Evolutionary conservation across 805 yeast genomes (phyloP).

Genomic region (Wickerhamomyces bisporus): DNA sequence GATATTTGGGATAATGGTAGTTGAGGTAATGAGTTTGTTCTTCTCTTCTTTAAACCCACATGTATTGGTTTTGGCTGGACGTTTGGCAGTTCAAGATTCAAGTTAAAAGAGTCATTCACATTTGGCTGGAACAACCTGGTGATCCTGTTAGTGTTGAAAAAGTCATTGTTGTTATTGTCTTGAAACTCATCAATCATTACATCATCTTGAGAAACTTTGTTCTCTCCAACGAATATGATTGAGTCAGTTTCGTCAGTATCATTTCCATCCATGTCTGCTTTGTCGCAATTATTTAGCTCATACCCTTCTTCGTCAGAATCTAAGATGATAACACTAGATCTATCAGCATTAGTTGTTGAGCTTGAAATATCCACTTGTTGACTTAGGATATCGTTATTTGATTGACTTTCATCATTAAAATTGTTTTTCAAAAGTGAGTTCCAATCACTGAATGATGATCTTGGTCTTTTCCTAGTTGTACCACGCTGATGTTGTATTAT

Average conservation of each 20-base stretch:
- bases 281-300: conserved; percentile 19
- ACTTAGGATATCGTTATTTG: not conserved
- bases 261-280: conserved; percentile 1
- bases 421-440: conserved; percentile 19
- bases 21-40: conserved; percentile 53
- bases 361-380: not conserved
- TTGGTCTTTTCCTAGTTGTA: conserved; percentile 34
- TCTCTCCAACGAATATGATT: conserved; percentile 12
- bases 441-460: conserved; percentile 27
- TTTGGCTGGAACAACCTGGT: not conserved
- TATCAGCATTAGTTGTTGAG: not conserved
- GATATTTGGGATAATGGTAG: conserved; percentile 41
- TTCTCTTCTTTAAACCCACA: conserved; percentile 34
- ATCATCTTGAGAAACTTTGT: conserved; percentile 2
- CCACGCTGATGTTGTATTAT: conserved; percentile 23
- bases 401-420: conserved; percentile 8
- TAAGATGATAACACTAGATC: conserved; percentile 26
- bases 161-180: conserved; percentile 3
- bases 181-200: conserved; percentile 12
- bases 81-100: conserved; percentile 8
- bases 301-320: conserved; percentile 38
- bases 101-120: conserved; percentile 11
- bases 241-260: conserved; percentile 14
- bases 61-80: conserved; percentile 10
- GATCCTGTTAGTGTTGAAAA: not conserved